Base-by-base conservation (phyloP, 768 basidiomycete species). In the Jaapia argillacea region DNA sequence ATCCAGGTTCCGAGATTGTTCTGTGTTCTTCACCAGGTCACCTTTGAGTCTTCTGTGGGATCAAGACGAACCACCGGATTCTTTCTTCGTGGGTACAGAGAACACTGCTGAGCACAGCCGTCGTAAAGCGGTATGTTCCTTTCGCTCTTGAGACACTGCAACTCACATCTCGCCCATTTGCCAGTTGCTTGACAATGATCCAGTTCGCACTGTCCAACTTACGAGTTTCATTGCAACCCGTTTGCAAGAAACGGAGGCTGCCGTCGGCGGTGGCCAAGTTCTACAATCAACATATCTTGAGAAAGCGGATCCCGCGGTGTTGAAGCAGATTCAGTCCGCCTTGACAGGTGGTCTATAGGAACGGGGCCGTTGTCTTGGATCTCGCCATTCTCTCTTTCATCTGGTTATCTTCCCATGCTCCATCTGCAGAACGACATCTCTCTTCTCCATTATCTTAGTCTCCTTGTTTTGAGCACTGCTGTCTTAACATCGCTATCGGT, bases 91-190 rank as follows among this genome's bases (percentile, higher is more conserved):
- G 28, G 72, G 70, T n/a, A 74, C 74, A 6, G 72, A 84, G 58
- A 80, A 72, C 5, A 88, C 85, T 1, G 66, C 76, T 4, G 90
- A 93, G 58, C 81, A 81, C 50, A 63, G 70, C n/a, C 82, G 90
- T 24, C 76, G 87, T 35, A 76, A 79, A 64, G 63, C 66, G 45
- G 90, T 91, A 57, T 26, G 74, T 62, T 2, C 51, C 31, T 38
- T 36, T 21, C 22, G 23, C 3, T 42, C 12, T 25, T 42, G 42
- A 18, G n/a, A 31, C 16, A 18, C 24, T 18, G 43, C 16, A 16
- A 7, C 26, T 39, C 12, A 26, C 13, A 16, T 37, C 25, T 18
- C 48, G 21, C 21, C 6, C 14, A 4, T 38, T 21, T 21, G 10
- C 37, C 22, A 93, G 90, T 56, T 82, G 10, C 79, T 76, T 47